Conservation (phyloP, 495 filamentous ascomycete genomes). For the Penicillium cinerascens region DNA sequence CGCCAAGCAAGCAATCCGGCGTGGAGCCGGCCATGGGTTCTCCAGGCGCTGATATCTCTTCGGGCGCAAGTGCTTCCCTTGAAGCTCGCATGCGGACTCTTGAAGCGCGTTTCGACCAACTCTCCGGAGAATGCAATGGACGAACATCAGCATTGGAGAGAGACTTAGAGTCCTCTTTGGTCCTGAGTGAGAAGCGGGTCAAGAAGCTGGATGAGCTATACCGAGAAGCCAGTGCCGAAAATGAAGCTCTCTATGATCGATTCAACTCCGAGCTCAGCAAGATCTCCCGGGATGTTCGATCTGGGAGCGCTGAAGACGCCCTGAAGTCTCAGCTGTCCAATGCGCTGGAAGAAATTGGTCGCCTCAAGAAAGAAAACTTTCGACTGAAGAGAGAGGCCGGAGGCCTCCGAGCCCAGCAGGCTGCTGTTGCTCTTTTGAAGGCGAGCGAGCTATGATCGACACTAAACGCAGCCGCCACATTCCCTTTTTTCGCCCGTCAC, state of each 20-base stretch:
- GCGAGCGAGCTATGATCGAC: slow-evolving; percentile 31
- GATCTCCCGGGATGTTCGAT: slow-evolving; percentile 71
- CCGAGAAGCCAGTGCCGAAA: slow-evolving; percentile 85
- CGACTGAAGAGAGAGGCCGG: slow-evolving; percentile 59
- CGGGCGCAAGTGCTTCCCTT: slow-evolving; percentile 40
- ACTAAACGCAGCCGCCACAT: background rate
- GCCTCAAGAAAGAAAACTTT: slow-evolving; percentile 76
- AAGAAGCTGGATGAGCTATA: slow-evolving; percentile 85
- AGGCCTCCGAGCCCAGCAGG: slow-evolving; percentile 43
- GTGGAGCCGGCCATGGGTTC: slow-evolving; percentile 9
- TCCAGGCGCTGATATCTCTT: slow-evolving; percentile 3
- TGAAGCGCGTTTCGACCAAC: slow-evolving; percentile 59
- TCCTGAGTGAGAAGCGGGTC: slow-evolving; percentile 70
- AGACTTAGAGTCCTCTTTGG: slow-evolving; percentile 66
- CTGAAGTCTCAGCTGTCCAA: slow-evolving; percentile 64
- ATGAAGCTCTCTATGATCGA: slow-evolving; percentile 87
- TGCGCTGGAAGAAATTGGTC: slow-evolving; percentile 62
- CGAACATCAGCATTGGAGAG: slow-evolving; percentile 59
- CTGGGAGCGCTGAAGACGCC: slow-evolving; percentile 70
- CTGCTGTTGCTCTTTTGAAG: slow-evolving; percentile 37
- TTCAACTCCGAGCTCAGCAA: slow-evolving; percentile 89
- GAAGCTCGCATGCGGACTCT: slow-evolving; percentile 55
- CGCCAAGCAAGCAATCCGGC: slow-evolving; percentile 22
- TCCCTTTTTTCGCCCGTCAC: slow-evolving; percentile 1
- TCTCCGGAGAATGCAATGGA: slow-evolving; percentile 58